phyloP scores from a whole-genome alignment of 192 early-diverging fungal species.

The Coemansia sp. region DNA sequence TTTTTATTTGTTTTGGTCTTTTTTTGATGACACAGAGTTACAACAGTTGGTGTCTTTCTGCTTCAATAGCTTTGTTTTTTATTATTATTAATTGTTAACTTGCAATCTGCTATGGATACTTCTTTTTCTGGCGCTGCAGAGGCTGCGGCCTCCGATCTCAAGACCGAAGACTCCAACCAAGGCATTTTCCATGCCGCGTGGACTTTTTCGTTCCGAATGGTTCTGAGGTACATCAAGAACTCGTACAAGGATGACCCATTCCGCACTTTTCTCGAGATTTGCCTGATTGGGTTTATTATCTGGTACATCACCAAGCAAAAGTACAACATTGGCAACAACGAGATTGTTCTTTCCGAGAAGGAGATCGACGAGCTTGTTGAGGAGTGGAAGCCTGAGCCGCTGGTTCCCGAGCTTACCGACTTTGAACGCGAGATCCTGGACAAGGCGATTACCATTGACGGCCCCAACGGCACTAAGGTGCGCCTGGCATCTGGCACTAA shows the following conservation, averaged over 20 bases:
- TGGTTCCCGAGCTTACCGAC: constrained; percentile 76
- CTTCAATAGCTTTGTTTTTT: neutral
- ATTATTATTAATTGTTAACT: neutral
- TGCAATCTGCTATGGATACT: constrained; percentile 1
- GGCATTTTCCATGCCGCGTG: constrained; percentile 41
- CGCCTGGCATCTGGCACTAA: constrained; percentile 44
- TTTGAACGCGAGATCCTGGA: constrained; percentile 74
- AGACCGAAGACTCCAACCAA: constrained; percentile 6
- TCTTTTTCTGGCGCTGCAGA: constrained; percentile 1
- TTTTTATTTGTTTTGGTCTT: constrained; percentile 4
- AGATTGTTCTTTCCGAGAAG: constrained; percentile 82
- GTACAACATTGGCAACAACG: constrained; percentile 73
- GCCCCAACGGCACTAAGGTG: constrained; percentile 56
- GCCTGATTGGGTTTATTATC: constrained; percentile 81
- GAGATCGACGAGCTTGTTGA: constrained; percentile 93
- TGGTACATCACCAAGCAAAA: constrained; percentile 85
- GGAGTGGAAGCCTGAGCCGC: constrained; percentile 94
- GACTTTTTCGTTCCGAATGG: constrained; percentile 62
- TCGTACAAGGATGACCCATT: constrained; percentile 94
- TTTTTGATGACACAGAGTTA: neutral
- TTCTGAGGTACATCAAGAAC: constrained; percentile 78
- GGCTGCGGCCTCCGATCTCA: neutral
- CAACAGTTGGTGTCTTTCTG: neutral
- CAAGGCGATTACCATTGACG: constrained; percentile 71
- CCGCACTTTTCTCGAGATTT: constrained; percentile 79